Evolutionary conservation across 495 filamentous ascomycete species (phyloP), one percentile per base, ranked within the genome.

Genomic region (Xylaria castorea): DNA sequence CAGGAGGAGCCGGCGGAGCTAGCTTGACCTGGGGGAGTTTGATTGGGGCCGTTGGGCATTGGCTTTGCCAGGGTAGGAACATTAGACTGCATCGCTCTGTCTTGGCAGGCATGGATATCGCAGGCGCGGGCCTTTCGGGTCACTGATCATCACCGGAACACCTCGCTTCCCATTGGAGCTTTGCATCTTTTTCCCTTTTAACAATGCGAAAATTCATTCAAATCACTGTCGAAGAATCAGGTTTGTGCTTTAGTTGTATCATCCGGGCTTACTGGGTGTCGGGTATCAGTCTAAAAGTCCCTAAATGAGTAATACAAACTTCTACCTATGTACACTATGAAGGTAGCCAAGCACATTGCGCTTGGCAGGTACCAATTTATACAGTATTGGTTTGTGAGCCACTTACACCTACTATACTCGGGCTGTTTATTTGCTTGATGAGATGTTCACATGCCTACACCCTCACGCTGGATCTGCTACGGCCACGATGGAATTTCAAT

Each of bases 31-130:
- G 30, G 66, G 20, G 66, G 34, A 0, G 34, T 8, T 68, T 68
- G 66, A 68, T 68, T 68, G 66, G 66, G 66, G 66, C 66, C 66
- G 66, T 68, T 68, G 66, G 48, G 57, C 66, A 68, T 55, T 68
- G 44, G 36, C 50, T 57, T 22, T 2, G 66, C n/a, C 36, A 68
- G 50, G 66, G 66, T 42, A 48, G 48, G 20, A 22, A n/a, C 65
- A 67, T 55, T 68, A 50, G 66, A 57, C 66, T 57, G 34, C 66
- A 68, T 57, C 36, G 66, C n/a, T 57, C 42, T 68, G 48, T 40
- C 66, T 68, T 68, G 66, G 66, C 66, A 57, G 6, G 11, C 50
- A 68, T 18, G 48, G 66, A 36, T 57, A 20, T 34, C 36, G 5
- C 30, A 27, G 7, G n/a, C 22, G 66, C 66, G 66, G 66, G 57